Conservation (phyloP, 768 basidiomycete species). For the Leucosporidium creatinivorum region DNA sequence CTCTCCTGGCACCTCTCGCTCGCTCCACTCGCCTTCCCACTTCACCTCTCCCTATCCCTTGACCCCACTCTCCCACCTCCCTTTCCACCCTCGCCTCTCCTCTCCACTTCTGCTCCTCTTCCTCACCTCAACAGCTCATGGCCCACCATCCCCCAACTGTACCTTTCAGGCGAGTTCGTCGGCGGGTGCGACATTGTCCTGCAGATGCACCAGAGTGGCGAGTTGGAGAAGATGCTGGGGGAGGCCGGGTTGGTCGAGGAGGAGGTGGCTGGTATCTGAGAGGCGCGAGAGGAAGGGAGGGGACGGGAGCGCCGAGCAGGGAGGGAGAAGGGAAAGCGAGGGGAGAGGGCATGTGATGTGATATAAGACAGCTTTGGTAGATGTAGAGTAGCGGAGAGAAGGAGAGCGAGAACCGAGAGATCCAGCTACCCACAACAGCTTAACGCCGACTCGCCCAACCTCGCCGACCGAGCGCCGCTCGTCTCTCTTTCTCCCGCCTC, state of each 20-base stretch:
- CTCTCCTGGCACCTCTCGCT: no score
- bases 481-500: no score
- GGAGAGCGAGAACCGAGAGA: no score
- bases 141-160: slow-evolving; percentile 96
- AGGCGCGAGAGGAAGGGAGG: not conserved
- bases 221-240: slow-evolving; percentile 58
- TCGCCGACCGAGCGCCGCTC: no score
- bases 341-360: no score
- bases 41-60: not conserved
- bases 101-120: not conserved
- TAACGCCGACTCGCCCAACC: no score
- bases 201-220: slow-evolving; percentile 92
- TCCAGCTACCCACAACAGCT: no score
- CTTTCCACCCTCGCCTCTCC: not conserved
- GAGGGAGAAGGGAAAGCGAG: not conserved
- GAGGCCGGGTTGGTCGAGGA: not conserved
- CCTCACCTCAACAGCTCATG: slow-evolving; percentile 64
- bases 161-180: slow-evolving; percentile 88
- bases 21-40: not conserved
- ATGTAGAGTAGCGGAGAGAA: no score
- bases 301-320: not conserved
- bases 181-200: slow-evolving; percentile 95
- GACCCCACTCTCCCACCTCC: not conserved
- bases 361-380: no score
- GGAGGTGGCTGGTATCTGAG: not conserved